Evolutionary conservation across 2,329 filamentous ascomycete species (phyloP), one percentile per base, ranked within the genome.

Genomic region (Hymenoscyphus linearis): DNA sequence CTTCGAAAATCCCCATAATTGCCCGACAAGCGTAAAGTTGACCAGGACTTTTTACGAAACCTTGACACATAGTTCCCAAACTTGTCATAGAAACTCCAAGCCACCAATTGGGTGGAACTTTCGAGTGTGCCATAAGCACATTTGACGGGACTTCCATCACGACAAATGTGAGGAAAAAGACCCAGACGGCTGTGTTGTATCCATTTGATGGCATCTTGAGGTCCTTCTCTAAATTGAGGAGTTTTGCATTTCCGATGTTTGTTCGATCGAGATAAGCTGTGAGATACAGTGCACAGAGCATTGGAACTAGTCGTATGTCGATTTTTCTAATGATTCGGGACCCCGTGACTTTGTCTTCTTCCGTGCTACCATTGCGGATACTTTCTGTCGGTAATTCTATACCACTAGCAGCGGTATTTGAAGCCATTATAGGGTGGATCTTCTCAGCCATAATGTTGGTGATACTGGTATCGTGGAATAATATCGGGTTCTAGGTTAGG

Each of bases 41-140:
- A 9, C 26, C 26, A 31, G 40, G 26, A n/a, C 13, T 58, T 18
- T 26, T 58, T 5, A 44, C 27, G 52, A 58, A 58, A 10, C 56
- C 36, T 40, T 58, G 56, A 25, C 18, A 47, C 40, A 58, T 52
- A 12, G n/a, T 58, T 31, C 56, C 36, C 26, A 47, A 31, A 27
- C 14, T 9, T n/a, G 52, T 31, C 52, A 53, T 53, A 82, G 68
- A 82, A 80, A 1, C 80, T 74, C n/a, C 77, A 77, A 2, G 76
- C 74, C 34, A 82, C 75, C 67, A 83, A 82, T 0, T 80, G 80
- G 0, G 76, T 66, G 7, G 78, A 72, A 40, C 79, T 78, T 53
- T 53, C 25, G 62, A 55, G 18, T 60, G 59, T n/a, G 12, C 75
- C 71, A 55, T 73, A 74, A 60, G 85, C 73, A 64, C 55, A 26